phyloP scores from a whole-genome alignment of 1,284 basidiomycete genomes.

The Filobasidium uniguttulatum region DNA sequence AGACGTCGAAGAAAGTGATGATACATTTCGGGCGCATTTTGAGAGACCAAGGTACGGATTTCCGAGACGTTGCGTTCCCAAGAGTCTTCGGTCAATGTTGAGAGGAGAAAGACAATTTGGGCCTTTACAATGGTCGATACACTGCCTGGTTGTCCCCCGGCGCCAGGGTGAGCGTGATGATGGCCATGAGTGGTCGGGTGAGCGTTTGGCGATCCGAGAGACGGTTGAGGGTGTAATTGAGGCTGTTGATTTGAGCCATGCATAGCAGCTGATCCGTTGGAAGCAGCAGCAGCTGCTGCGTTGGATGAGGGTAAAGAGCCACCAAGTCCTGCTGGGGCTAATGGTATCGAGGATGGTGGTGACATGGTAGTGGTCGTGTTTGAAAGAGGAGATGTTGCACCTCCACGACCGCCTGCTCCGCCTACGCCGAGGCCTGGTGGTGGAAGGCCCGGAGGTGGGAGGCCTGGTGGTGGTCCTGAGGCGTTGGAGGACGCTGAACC shows the following conservation, averaged over 20 bases:
- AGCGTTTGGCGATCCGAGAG: constrained; percentile 3
- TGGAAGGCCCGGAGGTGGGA: constrained; percentile 10
- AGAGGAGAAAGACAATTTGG: constrained; percentile 78
- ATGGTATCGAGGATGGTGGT: constrained; percentile 1
- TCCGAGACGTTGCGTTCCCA: constrained; percentile 81
- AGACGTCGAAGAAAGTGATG: constrained; percentile 88
- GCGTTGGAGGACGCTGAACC: not conserved
- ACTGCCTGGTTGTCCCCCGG: constrained; percentile 9
- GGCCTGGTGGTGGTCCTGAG: not conserved
- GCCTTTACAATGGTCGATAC: constrained; percentile 40
- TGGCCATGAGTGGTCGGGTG: not conserved
- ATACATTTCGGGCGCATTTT: constrained; percentile 88
- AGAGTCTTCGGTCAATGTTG: constrained; percentile 85
- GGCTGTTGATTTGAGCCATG: constrained; percentile 1
- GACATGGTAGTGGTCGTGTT: constrained; percentile 5
- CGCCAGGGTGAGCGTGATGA: too few species aligned
- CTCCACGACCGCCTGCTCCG: constrained; percentile 1
- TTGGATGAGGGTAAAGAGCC: not conserved
- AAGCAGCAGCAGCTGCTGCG: not conserved
- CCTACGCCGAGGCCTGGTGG: constrained; percentile 7
- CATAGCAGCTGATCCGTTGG: too few species aligned
- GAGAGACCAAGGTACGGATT: constrained; percentile 82
- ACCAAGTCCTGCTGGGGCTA: not conserved
- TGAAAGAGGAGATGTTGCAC: constrained; percentile 3
- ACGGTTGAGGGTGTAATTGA: constrained; percentile 6